These are phyloP conservation scores for Acer negundo DNA, from an alignment of 345 rosid species.

Conservation along the genomic window DNA sequence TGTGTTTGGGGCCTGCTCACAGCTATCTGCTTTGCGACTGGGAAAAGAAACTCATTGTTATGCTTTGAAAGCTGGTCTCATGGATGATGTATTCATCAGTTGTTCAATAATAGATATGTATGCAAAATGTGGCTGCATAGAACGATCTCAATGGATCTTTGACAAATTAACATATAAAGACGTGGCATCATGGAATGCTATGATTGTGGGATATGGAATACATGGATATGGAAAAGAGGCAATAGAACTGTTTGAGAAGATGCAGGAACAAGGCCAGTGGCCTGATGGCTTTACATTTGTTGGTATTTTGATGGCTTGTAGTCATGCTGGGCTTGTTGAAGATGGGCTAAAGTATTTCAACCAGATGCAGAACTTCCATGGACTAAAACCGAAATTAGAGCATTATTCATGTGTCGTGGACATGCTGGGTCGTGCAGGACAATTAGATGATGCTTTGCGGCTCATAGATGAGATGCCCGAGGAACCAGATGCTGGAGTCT, in stretches of 20 bases:
- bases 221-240: conserved; percentile 62
- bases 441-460: conserved; percentile 47
- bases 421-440: conserved; percentile 71
- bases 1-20: conserved; percentile 56
- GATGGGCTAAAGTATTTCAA: conserved; percentile 56
- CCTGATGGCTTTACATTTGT: conserved; percentile 62
- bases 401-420: conserved; percentile 74
- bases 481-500: conserved; percentile 60
- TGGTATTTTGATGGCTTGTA: conserved; percentile 62
- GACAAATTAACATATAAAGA: conserved; percentile 37
- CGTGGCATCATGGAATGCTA: conserved; percentile 57
- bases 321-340: conserved; percentile 55
- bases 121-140: conserved; percentile 59
- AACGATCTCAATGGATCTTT: conserved; percentile 45
- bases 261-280: conserved; percentile 43
- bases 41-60: conserved; percentile 68
- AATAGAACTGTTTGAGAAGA: conserved; percentile 55
- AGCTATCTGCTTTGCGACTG: conserved; percentile 52
- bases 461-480: conserved; percentile 54
- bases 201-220: conserved; percentile 63
- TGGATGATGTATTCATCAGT: conserved; percentile 39
- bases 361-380: conserved; percentile 40
- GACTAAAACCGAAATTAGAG: conserved; percentile 54
- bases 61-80: conserved; percentile 39
- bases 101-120: conserved; percentile 70